These are phyloP conservation scores for Curvularia verruculosa DNA, from an alignment of 2,329 filamentous ascomycete genomes.

Conservation along the genomic window DNA sequence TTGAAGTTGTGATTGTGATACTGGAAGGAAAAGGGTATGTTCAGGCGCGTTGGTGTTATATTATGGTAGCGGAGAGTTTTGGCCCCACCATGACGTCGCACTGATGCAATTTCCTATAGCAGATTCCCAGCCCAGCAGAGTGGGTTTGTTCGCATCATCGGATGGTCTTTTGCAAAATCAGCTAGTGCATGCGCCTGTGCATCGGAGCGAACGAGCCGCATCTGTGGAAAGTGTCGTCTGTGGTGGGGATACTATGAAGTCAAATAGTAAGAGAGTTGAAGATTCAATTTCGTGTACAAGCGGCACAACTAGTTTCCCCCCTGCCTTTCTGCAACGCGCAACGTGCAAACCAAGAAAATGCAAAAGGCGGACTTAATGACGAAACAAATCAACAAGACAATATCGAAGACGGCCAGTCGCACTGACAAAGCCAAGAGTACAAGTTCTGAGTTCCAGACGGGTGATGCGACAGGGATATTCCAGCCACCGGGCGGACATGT, in stretches of 20 bases:
- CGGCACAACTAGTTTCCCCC: neutral
- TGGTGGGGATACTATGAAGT: neutral
- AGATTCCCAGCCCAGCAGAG: slow-evolving; percentile 13
- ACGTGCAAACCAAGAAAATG: neutral
- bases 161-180: slow-evolving; percentile 12
- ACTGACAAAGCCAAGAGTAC: neutral
- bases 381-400: neutral
- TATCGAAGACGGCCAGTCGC: neutral
- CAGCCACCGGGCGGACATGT: neutral
- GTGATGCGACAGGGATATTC: neutral
- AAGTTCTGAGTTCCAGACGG: neutral
- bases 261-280: neutral
- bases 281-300: neutral
- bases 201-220: slow-evolving; percentile 12
- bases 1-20: slow-evolving; percentile 9
- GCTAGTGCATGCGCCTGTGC: slow-evolving; percentile 13
- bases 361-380: neutral
- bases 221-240: slow-evolving; percentile 13
- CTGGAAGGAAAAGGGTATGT: slow-evolving; percentile 2
- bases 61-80: slow-evolving; percentile 10
- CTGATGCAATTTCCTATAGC: slow-evolving; percentile 17
- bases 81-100: slow-evolving; percentile 29
- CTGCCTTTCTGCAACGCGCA: neutral
- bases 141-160: slow-evolving; percentile 13
- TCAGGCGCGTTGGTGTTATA: slow-evolving; percentile 20